Evolutionary conservation across 2,329 filamentous ascomycete genomes (phyloP), one percentile per base, ranked within the genome.

Genomic region (Nothomitra cinnamomea): DNA sequence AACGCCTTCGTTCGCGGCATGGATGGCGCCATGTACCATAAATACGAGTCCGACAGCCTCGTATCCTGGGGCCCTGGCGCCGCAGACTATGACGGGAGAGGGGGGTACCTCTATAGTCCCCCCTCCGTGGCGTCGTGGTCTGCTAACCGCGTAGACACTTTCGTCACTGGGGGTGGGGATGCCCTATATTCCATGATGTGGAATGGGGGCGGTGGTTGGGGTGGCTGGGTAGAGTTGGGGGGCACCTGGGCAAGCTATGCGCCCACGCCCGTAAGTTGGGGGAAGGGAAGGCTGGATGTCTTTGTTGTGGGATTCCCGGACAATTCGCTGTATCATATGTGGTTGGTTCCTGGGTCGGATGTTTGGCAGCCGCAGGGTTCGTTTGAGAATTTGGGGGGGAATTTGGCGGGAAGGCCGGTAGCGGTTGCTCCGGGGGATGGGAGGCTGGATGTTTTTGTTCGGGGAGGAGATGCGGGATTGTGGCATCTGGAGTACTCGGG

Each of bases 381-480:
- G 28, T 41, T 6, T 19, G 38, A 41, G 38, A 41, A 19, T 19
- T 13, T 41, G 3, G 55, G 53, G 15, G 53, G 52, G 8, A 28
- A 42, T 17, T 56, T 56, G 21, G 45, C 48, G 17, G 45, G 45
- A 15, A 21, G 28, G 15, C 57, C 56, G n/a, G 22, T 52, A 2
- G 53, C 49, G 4, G 56, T 56, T 2, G 56, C 56, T 1, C 52
- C 51, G 51, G 51, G 38, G 13, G 12, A 19, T 15, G 45, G 47
- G 4, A 28, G 52, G 3, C 25, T 58, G 15, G 56, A 58, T 22
- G 42, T 58, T 42, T 57, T 58, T 19, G 38, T n/a, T n/a, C 4
- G 38, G 13, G 38, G 38, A 5, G 15, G 15, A 5, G 38, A 41
- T 19, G 13, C 38, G 13, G 38, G 38, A 19, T 19, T 41, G 13